A percentile compares a stretch with the other conserved stretches of the same genome.
These are phyloP conservation scores for Brettanomyces sp. DNA, from an alignment of 805 yeast species.

Conservation along the genomic window DNA sequence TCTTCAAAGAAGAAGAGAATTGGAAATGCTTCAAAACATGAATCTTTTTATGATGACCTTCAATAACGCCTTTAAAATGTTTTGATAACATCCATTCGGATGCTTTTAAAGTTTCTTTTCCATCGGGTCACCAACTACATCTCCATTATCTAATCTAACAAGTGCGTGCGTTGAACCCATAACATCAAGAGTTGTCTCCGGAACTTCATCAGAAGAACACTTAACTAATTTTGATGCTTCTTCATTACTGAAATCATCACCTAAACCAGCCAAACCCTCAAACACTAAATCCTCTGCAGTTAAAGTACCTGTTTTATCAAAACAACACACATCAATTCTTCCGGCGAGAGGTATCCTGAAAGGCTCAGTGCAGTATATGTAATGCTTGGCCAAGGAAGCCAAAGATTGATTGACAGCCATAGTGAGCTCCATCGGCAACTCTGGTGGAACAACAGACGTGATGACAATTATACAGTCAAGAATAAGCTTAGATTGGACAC, in stretches of 20 bases:
- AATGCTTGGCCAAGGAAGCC: constrained; percentile 77
- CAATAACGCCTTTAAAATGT: constrained; percentile 53
- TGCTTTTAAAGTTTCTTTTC: constrained; percentile 91
- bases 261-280: constrained; percentile 89
- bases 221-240: constrained; percentile 21
- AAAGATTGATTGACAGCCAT: constrained; percentile 94
- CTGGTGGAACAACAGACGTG: constrained; percentile 98
- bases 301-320: constrained; percentile 96
- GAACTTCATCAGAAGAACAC: constrained; percentile 43
- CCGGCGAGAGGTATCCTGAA: constrained; percentile 98
- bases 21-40: constrained; percentile 88
- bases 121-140: constrained; percentile 98
- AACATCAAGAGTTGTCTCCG: constrained; percentile 57
- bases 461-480: constrained; percentile 92
- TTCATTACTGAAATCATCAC: constrained; percentile 9
- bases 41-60: constrained; percentile 34
- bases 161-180: constrained; percentile 95
- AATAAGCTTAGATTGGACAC: constrained; percentile 86
- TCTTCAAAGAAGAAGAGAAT: constrained; percentile 89
- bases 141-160: constrained; percentile 91
- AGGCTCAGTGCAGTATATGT: constrained; percentile 95
- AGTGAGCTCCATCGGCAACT: constrained; percentile 96
- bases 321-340: constrained; percentile 95
- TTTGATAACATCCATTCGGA: constrained; percentile 76
- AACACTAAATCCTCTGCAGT: constrained; percentile 95